Evolutionary conservation across 2,329 filamentous ascomycete genomes (phyloP).

Genomic region (Madurella mycetomatis): DNA sequence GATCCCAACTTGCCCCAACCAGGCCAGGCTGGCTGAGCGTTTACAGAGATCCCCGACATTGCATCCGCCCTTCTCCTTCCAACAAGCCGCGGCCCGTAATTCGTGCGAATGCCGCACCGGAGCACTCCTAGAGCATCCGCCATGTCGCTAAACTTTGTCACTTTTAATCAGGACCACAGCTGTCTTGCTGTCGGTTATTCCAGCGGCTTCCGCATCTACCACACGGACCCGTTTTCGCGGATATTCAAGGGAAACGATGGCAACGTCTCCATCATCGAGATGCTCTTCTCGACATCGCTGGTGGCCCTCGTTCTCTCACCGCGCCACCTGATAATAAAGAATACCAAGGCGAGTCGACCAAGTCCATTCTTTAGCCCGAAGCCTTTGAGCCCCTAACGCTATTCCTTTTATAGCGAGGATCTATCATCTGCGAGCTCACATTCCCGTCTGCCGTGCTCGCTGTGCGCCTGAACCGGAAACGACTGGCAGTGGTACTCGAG

Average conservation of each 20-base stretch:
- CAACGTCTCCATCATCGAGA: conserved; percentile 94
- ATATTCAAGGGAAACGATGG: conserved; percentile 92
- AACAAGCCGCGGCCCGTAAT: too few relatives aligned
- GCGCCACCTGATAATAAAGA: conserved; percentile 88
- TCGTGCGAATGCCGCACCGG: not conserved
- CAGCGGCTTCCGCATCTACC: conserved; percentile 93
- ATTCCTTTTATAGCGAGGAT: conserved; percentile 47
- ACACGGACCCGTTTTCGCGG: conserved; percentile 92
- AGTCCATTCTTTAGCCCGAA: not conserved
- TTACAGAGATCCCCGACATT: not conserved
- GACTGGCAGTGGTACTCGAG: conserved; percentile 87
- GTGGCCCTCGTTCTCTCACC: conserved; percentile 92
- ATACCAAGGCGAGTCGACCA: conserved; percentile 70
- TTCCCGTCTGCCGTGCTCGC: conserved; percentile 96
- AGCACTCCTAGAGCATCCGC: not conserved
- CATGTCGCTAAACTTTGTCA: conserved; percentile 82
- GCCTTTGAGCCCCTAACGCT: not conserved
- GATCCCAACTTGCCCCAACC: too few relatives aligned
- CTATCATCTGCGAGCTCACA: conserved; percentile 96
- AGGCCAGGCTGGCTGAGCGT: too few relatives aligned
- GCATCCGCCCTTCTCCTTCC: too few relatives aligned
- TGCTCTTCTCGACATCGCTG: conserved; percentile 97
- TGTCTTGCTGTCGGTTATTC: conserved; percentile 93
- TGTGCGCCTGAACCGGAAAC: conserved; percentile 89
- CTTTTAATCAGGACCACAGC: conserved; percentile 98